phyloP scores from a whole-genome alignment of 768 basidiomycete genomes.

The Suillus hirtellus region DNA sequence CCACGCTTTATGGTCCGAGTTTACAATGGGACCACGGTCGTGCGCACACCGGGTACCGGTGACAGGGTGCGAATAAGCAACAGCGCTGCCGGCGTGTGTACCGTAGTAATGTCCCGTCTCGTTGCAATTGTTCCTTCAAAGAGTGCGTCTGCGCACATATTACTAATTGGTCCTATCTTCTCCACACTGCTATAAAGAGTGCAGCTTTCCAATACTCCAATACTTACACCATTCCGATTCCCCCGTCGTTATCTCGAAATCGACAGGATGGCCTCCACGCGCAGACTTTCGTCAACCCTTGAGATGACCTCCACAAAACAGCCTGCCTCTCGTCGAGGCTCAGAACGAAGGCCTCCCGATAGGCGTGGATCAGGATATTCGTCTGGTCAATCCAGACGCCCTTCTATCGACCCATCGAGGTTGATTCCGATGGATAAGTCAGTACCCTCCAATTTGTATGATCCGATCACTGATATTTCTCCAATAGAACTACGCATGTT shows the following conservation, averaged over 20 bases:
- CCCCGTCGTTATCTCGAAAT: slow-evolving; percentile 13
- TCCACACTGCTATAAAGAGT: slow-evolving; percentile 15
- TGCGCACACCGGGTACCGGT: background rate
- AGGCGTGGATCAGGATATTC: slow-evolving; percentile 49
- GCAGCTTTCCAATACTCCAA: background rate
- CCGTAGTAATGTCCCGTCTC: background rate
- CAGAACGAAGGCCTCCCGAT: slow-evolving; percentile 45
- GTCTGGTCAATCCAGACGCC: slow-evolving; percentile 54
- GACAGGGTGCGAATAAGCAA: slow-evolving; percentile 3
- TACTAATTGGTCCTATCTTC: slow-evolving; percentile 10
- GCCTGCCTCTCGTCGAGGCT: slow-evolving; percentile 44
- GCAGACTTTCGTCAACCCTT: slow-evolving; percentile 29
- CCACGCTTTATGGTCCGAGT: slow-evolving; percentile 7
- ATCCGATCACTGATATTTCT: slow-evolving; percentile 11
- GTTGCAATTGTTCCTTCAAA: background rate
- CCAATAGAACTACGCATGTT: slow-evolving; percentile 47
- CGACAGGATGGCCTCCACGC: slow-evolving; percentile 18
- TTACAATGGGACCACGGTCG: background rate
- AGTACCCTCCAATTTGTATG: slow-evolving; percentile 17
- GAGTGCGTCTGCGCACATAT: background rate
- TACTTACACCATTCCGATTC: background rate
- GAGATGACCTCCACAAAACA: slow-evolving; percentile 34
- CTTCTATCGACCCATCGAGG: slow-evolving; percentile 76
- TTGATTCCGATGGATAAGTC: slow-evolving; percentile 83
- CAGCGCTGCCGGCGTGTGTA: background rate